Percentiles rank a stretch among this genome's conserved stretches.
Evolutionary conservation across 768 basidiomycete genomes (phyloP).

Genomic region (Mycena capillaripes): DNA sequence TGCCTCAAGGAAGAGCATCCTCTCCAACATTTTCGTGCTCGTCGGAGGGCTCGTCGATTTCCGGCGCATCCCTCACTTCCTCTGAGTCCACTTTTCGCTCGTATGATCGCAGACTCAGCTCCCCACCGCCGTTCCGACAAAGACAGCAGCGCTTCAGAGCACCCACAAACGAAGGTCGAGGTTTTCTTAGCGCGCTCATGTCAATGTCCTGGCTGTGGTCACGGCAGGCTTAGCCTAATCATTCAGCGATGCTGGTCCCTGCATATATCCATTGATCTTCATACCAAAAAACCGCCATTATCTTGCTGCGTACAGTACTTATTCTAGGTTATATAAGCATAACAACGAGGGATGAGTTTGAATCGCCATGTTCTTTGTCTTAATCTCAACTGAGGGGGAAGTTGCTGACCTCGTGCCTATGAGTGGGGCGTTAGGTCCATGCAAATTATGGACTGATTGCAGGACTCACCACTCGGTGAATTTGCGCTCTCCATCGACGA

Average conservation of each 20-base stretch:
- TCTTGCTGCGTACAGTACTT: too few relatives aligned
- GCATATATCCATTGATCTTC: too few relatives aligned
- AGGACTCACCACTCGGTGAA: constrained; percentile 4
- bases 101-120: constrained; percentile 22
- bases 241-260: not conserved
- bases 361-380: too few relatives aligned
- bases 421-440: too few relatives aligned
- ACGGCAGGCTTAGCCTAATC: not conserved
- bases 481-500: constrained; percentile 9
- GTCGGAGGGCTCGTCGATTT: constrained; percentile 7
- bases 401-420: constrained; percentile 8
- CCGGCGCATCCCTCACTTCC: not conserved
- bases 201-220: constrained; percentile 4
- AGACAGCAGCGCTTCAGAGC: not conserved
- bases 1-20: not conserved
- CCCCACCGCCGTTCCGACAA: constrained; percentile 20
- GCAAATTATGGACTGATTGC: not conserved
- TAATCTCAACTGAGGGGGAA: not conserved
- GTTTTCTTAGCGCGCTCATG: constrained; percentile 1
- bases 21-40: constrained; percentile 24
- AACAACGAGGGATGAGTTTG: too few relatives aligned
- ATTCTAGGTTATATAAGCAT: too few relatives aligned
- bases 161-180: not conserved
- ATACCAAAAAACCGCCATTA: too few relatives aligned
- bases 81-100: not conserved